Conservation (phyloP, 768 basidiomycete species). For the Punctularia strigosozonata region DNA sequence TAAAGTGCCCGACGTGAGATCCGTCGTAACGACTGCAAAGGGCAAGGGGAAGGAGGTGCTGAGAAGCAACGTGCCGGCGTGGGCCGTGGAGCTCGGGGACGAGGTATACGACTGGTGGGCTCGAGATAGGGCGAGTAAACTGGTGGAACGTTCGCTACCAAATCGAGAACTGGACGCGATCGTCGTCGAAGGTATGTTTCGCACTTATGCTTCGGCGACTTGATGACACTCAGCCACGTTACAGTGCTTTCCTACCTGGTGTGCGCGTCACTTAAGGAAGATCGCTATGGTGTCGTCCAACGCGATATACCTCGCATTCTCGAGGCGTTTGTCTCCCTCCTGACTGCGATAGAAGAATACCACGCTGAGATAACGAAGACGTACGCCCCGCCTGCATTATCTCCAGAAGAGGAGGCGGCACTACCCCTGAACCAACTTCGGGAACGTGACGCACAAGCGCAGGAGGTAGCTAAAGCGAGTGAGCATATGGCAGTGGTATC, state of each 20-base stretch:
- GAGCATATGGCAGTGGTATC: slow-evolving; percentile 41
- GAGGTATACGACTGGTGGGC: slow-evolving; percentile 42
- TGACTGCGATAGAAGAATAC: slow-evolving; percentile 55
- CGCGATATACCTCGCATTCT: slow-evolving; percentile 74
- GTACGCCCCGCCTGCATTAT: slow-evolving; percentile 20
- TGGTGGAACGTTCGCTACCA: slow-evolving; percentile 44
- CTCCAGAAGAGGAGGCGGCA: not conserved
- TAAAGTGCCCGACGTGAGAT: not conserved
- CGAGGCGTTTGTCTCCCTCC: slow-evolving; percentile 62
- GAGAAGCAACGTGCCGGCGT: slow-evolving; percentile 19
- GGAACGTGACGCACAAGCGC: slow-evolving; percentile 21
- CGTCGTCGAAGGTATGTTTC: slow-evolving; percentile 41
- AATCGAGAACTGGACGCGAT: slow-evolving; percentile 51
- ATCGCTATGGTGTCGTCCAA: slow-evolving; percentile 75
- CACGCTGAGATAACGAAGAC: slow-evolving; percentile 37
- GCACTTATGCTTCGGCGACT: slow-evolving; percentile 9
- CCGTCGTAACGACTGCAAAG: not conserved
- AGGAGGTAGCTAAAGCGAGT: slow-evolving; percentile 42
- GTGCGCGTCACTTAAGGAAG: slow-evolving; percentile 67
- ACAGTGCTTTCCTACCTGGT: slow-evolving; percentile 56
- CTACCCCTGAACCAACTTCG: slow-evolving; percentile 22
- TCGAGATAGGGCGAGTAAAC: slow-evolving; percentile 37
- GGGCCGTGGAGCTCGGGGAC: slow-evolving; percentile 14
- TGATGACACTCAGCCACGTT: slow-evolving; percentile 1
- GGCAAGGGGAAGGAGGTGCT: not conserved